phyloP scores from a whole-genome alignment of 1,139 yeast species.

The Pichia sp. region DNA sequence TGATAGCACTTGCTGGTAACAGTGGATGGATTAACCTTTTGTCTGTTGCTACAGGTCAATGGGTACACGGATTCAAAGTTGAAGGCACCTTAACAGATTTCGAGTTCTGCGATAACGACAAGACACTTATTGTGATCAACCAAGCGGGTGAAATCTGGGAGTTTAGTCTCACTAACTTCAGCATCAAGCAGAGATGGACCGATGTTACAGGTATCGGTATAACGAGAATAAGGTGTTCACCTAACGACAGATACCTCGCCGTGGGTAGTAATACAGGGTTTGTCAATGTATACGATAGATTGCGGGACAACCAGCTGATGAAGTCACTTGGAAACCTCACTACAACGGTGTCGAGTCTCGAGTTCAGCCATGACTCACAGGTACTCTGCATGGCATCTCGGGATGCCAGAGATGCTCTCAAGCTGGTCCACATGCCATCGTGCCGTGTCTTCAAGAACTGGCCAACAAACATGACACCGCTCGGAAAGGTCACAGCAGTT shows the following conservation, averaged over 20 bases:
- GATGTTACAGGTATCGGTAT: slow-evolving; percentile 85
- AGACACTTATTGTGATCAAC: slow-evolving; percentile 51
- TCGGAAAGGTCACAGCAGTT: slow-evolving; percentile 84
- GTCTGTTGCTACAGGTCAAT: slow-evolving; percentile 72
- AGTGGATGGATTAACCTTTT: slow-evolving; percentile 87
- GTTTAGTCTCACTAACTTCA: slow-evolving; percentile 47
- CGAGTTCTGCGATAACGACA: slow-evolving; percentile 40
- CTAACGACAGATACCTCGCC: slow-evolving; percentile 72
- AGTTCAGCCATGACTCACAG: slow-evolving; percentile 86
- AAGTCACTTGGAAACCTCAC: slow-evolving; percentile 71
- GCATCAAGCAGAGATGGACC: slow-evolving; percentile 63
- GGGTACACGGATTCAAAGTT: slow-evolving; percentile 78
- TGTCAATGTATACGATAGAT: slow-evolving; percentile 76
- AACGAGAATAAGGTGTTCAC: slow-evolving; percentile 55
- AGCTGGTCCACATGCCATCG: slow-evolving; percentile 81
- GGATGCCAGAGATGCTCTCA: slow-evolving; percentile 77
- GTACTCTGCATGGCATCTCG: slow-evolving; percentile 78
- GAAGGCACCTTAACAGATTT: slow-evolving; percentile 82
- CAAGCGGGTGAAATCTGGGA: slow-evolving; percentile 91
- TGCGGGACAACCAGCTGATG: slow-evolving; percentile 35
- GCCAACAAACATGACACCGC: slow-evolving; percentile 96
- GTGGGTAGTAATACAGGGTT: slow-evolving; percentile 85
- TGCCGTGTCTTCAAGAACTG: slow-evolving; percentile 86
- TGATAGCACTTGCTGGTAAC: slow-evolving; percentile 70
- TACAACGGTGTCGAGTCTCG: slow-evolving; percentile 67